Percentiles rank a stretch among this genome's conserved stretches.
Conservation (phyloP, 148 eudicot genomes). For the Heliosperma pusillum region DNA sequence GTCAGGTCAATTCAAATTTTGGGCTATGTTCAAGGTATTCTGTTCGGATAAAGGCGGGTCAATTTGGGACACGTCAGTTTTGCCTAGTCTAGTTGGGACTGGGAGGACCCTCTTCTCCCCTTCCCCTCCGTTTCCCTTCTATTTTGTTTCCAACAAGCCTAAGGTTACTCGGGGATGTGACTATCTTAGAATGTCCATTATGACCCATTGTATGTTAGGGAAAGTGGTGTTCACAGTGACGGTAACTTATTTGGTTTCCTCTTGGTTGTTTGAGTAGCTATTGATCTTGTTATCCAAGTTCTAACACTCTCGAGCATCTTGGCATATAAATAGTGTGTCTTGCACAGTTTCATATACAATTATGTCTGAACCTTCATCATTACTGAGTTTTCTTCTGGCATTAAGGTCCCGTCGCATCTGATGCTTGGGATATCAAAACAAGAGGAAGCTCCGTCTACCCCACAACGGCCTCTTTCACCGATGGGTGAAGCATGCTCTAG, state of each 20-base stretch:
- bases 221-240: no score
- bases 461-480: slow-evolving; percentile 66
- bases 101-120: no score
- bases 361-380: not conserved
- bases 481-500: slow-evolving; percentile 96
- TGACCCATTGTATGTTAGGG: not conserved
- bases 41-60: no score
- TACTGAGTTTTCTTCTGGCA: not conserved
- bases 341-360: not conserved
- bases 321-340: no score
- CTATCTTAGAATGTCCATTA: not conserved
- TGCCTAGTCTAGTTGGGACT: not conserved
- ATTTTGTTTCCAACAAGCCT: no score
- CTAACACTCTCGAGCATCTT: no score
- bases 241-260: no score
- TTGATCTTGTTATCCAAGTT: not conserved
- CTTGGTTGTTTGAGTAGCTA: not conserved
- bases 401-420: slow-evolving; percentile 63
- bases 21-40: no score
- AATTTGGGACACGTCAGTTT: not conserved
- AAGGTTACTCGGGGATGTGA: not conserved
- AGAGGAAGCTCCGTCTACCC: slow-evolving; percentile 72
- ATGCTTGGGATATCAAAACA: slow-evolving; percentile 73
- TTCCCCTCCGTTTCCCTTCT: no score
- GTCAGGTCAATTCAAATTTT: no score